These are phyloP conservation scores for Macrocystidia cucumis DNA, from an alignment of 1,284 basidiomycete species.

Conservation along the genomic window DNA sequence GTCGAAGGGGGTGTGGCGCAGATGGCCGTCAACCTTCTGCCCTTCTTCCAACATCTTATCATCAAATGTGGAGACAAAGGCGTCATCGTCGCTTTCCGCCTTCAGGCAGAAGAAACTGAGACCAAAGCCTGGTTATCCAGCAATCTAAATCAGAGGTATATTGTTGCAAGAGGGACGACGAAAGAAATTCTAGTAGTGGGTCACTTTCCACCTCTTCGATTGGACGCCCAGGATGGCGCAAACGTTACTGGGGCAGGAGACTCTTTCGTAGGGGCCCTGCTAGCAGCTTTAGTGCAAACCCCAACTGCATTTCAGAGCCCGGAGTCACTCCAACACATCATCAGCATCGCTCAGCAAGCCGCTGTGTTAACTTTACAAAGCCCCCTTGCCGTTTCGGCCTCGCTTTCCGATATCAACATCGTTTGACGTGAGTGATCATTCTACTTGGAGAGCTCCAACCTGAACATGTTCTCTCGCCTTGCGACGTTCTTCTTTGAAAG, in stretches of 20 bases:
- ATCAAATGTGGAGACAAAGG: conserved; percentile 77
- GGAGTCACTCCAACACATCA: conserved; percentile 28
- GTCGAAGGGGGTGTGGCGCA: conserved; percentile 62
- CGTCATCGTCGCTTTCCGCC: conserved; percentile 54
- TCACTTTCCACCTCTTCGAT: conserved; percentile 57
- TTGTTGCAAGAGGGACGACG: conserved; percentile 42
- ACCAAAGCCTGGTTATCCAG: conserved; percentile 41
- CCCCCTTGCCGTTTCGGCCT: conserved; percentile 57
- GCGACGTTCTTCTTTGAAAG: conserved; percentile 39
- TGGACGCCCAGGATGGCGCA: conserved; percentile 39
- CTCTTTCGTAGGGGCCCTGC: conserved; percentile 73
- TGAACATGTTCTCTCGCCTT: conserved; percentile 45
- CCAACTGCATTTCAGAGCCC: conserved; percentile 39
- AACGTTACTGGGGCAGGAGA: conserved; percentile 92
- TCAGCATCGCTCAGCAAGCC: conserved; percentile 54
- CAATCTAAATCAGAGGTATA: conserved; percentile 34
- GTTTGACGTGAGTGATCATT: conserved; percentile 3
- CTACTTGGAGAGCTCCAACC: conserved; percentile 43
- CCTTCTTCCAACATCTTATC: conserved; percentile 75
- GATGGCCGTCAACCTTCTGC: conserved; percentile 74
- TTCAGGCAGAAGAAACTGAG: conserved; percentile 31
- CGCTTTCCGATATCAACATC: conserved; percentile 29
- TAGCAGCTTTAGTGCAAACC: conserved; percentile 45
- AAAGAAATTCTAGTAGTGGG: conserved; percentile 50
- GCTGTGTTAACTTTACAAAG: conserved; percentile 60